Percentiles rank a stretch among this genome's conserved stretches.
phyloP scores from a whole-genome alignment of 768 basidiomycete species.

The Pholiota molesta region DNA sequence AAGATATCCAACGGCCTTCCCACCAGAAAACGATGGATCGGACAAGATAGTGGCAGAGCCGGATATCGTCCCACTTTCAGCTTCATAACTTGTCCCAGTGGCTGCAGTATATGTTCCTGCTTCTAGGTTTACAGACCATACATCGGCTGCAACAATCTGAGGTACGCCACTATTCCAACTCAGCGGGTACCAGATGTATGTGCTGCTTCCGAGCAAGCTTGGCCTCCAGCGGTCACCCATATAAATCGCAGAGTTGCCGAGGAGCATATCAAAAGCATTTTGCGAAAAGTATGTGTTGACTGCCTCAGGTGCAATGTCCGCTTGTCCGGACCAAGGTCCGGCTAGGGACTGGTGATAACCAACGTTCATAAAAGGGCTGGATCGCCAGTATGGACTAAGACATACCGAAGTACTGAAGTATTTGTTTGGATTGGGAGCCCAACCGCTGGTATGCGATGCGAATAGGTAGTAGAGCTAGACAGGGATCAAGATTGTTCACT shows the following conservation, averaged over 20 bases:
- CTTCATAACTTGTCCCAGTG: conserved; percentile 57
- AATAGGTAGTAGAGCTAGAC: conserved; percentile 56
- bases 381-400: not conserved
- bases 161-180: conserved; percentile 58
- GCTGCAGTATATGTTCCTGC: conserved; percentile 55
- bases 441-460: conserved; percentile 60
- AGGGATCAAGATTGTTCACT: not conserved
- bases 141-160: conserved; percentile 55
- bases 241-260: conserved; percentile 55
- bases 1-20: conserved; percentile 55
- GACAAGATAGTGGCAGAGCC: conserved; percentile 49
- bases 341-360: conserved; percentile 44
- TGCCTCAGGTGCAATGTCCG: conserved; percentile 54
- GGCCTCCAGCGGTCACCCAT: conserved; percentile 71
- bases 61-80: conserved; percentile 51
- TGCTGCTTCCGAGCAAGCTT: conserved; percentile 53
- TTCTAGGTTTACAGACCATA: conserved; percentile 55
- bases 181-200: conserved; percentile 66
- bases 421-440: conserved; percentile 67
- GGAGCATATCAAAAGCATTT: conserved; percentile 55
- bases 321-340: conserved; percentile 58
- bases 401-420: conserved; percentile 55
- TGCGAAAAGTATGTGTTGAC: conserved; percentile 64
- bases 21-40: conserved; percentile 53
- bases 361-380: not conserved